phyloP scores from a whole-genome alignment of 2,329 filamentous ascomycete species.

The Scorias spongiosa region DNA sequence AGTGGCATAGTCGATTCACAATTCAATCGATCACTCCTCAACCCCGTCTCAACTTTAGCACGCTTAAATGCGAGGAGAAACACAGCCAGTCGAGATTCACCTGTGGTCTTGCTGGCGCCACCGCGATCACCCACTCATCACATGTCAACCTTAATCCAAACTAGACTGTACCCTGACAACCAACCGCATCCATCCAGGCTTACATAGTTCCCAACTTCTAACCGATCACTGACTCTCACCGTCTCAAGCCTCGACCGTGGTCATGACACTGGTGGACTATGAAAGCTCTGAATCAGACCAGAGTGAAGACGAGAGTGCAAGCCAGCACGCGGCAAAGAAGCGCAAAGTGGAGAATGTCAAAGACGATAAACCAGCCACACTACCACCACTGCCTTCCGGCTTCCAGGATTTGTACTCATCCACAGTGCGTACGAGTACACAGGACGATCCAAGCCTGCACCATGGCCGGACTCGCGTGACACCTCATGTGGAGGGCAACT shows the following conservation, averaged over 20 bases:
- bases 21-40: too few relatives aligned
- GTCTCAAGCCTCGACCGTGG: background rate
- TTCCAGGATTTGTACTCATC: constrained; percentile 88
- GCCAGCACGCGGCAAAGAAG: constrained; percentile 2
- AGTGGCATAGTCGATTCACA: too few relatives aligned
- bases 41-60: too few relatives aligned
- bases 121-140: too few relatives aligned
- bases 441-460: constrained; percentile 73
- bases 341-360: background rate
- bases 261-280: constrained; percentile 53
- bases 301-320: constrained; percentile 6
- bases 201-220: too few relatives aligned
- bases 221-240: too few relatives aligned
- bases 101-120: too few relatives aligned
- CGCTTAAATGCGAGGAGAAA: too few relatives aligned
- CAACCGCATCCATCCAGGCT: too few relatives aligned
- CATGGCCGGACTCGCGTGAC: constrained; percentile 67
- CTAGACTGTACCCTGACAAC: too few relatives aligned
- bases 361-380: constrained; percentile 2
- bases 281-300: constrained; percentile 36
- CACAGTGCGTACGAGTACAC: constrained; percentile 58
- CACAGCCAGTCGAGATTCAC: too few relatives aligned
- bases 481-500: constrained; percentile 77
- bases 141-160: too few relatives aligned
- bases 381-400: constrained; percentile 51